Evolutionary conservation across 768 basidiomycete genomes (phyloP).

Genomic region (Melanogaster broomeanus): DNA sequence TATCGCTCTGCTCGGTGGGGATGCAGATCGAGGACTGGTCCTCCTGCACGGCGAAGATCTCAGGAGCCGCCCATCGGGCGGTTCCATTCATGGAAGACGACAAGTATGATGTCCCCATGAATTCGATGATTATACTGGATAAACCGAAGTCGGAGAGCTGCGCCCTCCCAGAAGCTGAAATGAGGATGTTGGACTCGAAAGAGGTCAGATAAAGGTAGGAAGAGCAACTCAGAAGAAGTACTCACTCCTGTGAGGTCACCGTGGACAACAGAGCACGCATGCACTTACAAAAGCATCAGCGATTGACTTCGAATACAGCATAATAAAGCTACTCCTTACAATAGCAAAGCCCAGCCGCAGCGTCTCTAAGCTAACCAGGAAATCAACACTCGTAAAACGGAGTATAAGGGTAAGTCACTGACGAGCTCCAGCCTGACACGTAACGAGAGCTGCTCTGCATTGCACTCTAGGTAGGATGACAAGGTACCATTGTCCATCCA

Average conservation of each 20-base stretch:
- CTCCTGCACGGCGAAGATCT: conserved; percentile 35
- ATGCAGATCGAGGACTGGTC: background rate
- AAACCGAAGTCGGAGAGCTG: conserved; percentile 49
- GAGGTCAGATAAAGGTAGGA: background rate
- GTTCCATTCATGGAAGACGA: conserved; percentile 24
- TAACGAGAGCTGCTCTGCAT: conserved; percentile 1
- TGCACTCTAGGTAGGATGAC: conserved; percentile 17
- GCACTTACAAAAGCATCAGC: conserved; percentile 6
- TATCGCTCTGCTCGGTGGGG: conserved; percentile 1
- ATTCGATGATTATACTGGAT: conserved; percentile 11
- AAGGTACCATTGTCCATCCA: conserved; percentile 25
- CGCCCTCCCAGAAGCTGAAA: conserved; percentile 35
- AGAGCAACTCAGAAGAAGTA: background rate
- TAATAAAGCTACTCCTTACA: background rate
- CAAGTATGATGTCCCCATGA: conserved; percentile 9
- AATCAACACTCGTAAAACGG: no score
- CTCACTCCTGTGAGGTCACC: conserved; percentile 21
- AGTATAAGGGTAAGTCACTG: background rate
- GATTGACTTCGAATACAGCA: no score
- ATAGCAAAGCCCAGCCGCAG: conserved; percentile 14
- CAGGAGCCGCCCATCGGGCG: conserved; percentile 47
- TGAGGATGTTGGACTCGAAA: conserved; percentile 44
- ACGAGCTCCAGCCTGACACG: conserved; percentile 20
- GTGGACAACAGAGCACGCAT: conserved; percentile 18
- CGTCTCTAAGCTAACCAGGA: conserved; percentile 7